A percentile compares a stretch with the other conserved stretches of the same genome.
These are phyloP conservation scores for Staphylotrichum longicolle DNA, from an alignment of 495 filamentous ascomycete species.

Conservation along the genomic window DNA sequence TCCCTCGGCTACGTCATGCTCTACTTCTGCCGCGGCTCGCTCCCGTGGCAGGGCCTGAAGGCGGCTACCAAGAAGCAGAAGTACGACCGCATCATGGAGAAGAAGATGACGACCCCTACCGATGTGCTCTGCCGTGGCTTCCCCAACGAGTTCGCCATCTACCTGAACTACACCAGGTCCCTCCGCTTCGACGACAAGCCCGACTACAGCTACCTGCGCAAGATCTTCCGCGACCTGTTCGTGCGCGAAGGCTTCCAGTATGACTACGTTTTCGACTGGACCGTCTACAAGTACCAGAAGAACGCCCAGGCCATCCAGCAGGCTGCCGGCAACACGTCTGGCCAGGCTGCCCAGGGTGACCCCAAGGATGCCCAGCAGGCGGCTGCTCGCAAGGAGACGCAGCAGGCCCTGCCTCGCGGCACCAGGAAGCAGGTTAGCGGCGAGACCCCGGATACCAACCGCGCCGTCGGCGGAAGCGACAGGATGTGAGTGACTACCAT, in stretches of 20 bases:
- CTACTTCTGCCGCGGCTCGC: slow-evolving; percentile 98
- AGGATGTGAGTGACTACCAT: slow-evolving; percentile 93
- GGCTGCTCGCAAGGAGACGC: slow-evolving; percentile 59
- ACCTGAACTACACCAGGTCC: slow-evolving; percentile 98
- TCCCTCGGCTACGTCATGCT: slow-evolving; percentile 99
- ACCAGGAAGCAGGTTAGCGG: slow-evolving; percentile 79
- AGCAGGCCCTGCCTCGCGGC: slow-evolving; percentile 63
- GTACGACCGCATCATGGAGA: slow-evolving; percentile 99
- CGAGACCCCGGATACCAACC: slow-evolving; percentile 81
- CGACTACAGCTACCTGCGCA: slow-evolving; percentile 98
- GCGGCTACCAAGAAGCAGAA: slow-evolving; percentile 99
- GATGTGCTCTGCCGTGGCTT: slow-evolving; percentile 99
- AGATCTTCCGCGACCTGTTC: slow-evolving; percentile 99
- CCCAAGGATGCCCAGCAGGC: slow-evolving; percentile 46
- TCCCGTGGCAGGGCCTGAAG: slow-evolving; percentile 99
- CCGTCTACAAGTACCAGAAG: slow-evolving; percentile 99
- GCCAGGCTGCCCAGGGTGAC: slow-evolving; percentile 54
- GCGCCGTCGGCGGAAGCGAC: slow-evolving; percentile 87
- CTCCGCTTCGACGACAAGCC: slow-evolving; percentile 99
- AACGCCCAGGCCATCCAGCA: slow-evolving; percentile 66
- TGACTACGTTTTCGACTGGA: slow-evolving; percentile 99
- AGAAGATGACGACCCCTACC: slow-evolving; percentile 99
- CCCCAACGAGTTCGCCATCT: slow-evolving; percentile 99
- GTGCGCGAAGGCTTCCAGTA: slow-evolving; percentile 99
- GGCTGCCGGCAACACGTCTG: slow-evolving; percentile 49